Percentiles rank a stretch among this genome's conserved stretches.
Conservation (phyloP, 2,329 filamentous ascomycete genomes). For the Alternaria longipes region DNA sequence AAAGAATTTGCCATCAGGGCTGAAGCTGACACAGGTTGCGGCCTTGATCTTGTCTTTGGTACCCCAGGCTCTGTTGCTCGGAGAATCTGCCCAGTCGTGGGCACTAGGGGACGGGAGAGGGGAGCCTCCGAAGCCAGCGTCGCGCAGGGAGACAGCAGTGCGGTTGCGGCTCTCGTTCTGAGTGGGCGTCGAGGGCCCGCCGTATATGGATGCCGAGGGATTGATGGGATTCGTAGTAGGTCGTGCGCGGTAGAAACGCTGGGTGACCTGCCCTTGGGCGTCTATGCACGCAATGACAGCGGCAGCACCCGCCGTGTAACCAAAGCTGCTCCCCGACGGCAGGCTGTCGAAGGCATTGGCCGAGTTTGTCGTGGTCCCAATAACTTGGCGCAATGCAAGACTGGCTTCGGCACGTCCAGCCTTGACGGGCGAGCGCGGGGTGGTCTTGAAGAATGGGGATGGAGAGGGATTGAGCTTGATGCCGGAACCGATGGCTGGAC, state of each 20-base stretch:
- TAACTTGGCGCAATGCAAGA: constrained; percentile 81
- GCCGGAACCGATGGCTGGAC: constrained; percentile 47
- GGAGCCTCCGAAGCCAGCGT: constrained; percentile 55
- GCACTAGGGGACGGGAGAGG: constrained; percentile 57
- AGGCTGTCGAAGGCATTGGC: constrained; percentile 88
- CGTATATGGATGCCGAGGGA: constrained; percentile 62
- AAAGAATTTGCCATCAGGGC: constrained; percentile 83
- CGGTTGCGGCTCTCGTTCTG: constrained; percentile 63
- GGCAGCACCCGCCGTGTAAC: constrained; percentile 90
- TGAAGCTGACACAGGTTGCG: constrained; percentile 88
- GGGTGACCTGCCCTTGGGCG: constrained; percentile 68
- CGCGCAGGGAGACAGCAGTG: constrained; percentile 65
- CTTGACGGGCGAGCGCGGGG: constrained; percentile 71
- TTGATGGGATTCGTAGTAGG: constrained; percentile 76
- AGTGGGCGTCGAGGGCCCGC: constrained; percentile 63
- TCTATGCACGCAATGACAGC: constrained; percentile 88
- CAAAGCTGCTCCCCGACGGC: constrained; percentile 74
- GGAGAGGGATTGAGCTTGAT: constrained; percentile 69
- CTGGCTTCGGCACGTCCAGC: constrained; percentile 56
- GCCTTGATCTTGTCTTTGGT: constrained; percentile 94
- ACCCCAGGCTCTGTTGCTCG: constrained; percentile 77
- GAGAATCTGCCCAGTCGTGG: constrained; percentile 66
- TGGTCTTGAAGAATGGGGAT: constrained; percentile 70
- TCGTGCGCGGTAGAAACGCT: constrained; percentile 90
- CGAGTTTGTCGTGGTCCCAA: constrained; percentile 87